Conservation (phyloP, 257 asterid species). For the Linderniella brevidens region DNA sequence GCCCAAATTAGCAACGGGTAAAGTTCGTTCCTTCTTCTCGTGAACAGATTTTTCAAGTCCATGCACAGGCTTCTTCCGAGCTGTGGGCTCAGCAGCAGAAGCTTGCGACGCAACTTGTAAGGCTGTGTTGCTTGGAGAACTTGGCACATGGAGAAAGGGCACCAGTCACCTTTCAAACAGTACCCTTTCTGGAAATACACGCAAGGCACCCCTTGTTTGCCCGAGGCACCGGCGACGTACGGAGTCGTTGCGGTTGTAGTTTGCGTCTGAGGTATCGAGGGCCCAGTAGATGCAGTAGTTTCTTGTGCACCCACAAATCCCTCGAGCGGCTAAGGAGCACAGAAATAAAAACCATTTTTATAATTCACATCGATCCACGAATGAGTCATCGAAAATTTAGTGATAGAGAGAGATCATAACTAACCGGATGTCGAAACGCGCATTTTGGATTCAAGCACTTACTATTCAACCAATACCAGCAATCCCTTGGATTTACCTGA, state of each 20-base stretch:
- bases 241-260: conserved; percentile 24
- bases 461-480: conserved; percentile 74
- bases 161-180: conserved; percentile 82
- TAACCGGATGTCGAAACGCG: conserved; percentile 77
- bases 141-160: conserved; percentile 63
- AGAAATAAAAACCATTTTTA: background rate
- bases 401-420: conserved; percentile 12
- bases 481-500: conserved; percentile 81
- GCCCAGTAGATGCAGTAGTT: conserved; percentile 29
- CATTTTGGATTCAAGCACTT: conserved; percentile 83
- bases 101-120: conserved; percentile 13
- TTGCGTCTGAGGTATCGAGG: conserved; percentile 27
- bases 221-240: no score
- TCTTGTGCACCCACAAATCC: conserved; percentile 52
- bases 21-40: conserved; percentile 21
- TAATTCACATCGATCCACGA: no score
- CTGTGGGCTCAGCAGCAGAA: conserved; percentile 21
- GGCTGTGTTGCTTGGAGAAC: conserved; percentile 30
- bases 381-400: background rate
- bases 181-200: conserved; percentile 61
- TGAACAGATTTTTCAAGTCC: conserved; percentile 7
- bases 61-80: conserved; percentile 12
- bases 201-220: conserved; percentile 57
- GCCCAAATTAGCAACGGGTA: conserved; percentile 20
- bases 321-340: conserved; percentile 55